phyloP scores from a whole-genome alignment of 768 basidiomycete species.

The Termitomyces heimii region DNA sequence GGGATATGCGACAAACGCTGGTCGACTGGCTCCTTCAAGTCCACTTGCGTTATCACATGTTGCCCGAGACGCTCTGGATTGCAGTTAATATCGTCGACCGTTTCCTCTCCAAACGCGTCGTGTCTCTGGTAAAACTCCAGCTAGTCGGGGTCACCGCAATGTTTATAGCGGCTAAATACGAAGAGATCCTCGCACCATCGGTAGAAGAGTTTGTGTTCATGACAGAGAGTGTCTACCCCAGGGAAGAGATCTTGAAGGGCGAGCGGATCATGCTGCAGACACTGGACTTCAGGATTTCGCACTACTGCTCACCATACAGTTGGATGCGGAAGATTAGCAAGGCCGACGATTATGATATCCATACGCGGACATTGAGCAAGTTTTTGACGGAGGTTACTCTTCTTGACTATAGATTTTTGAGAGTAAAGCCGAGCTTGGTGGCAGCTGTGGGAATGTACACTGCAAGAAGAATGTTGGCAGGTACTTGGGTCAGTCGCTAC shows the following conservation, averaged over 20 bases:
- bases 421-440: slow-evolving; percentile 88
- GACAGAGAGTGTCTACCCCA: slow-evolving; percentile 91
- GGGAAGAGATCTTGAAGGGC: slow-evolving; percentile 96
- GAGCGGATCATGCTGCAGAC: slow-evolving; percentile 95
- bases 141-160: slow-evolving; percentile 98
- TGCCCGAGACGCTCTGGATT: slow-evolving; percentile 99
- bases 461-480: slow-evolving; percentile 88
- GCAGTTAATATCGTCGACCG: slow-evolving; percentile 95
- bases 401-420: slow-evolving; percentile 86
- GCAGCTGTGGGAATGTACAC: slow-evolving; percentile 98
- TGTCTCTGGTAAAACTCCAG: slow-evolving; percentile 86
- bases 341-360: slow-evolving; percentile 97
- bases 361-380: slow-evolving; percentile 95
- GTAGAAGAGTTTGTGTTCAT: slow-evolving; percentile 99
- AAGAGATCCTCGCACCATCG: slow-evolving; percentile 95
- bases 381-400: slow-evolving; percentile 96
- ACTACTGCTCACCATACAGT: slow-evolving; percentile 98
- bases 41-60: slow-evolving; percentile 97
- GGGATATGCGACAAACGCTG: slow-evolving; percentile 93
- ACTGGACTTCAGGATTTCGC: slow-evolving; percentile 90
- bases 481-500: slow-evolving; percentile 81
- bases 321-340: slow-evolving; percentile 99
- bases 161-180: slow-evolving; percentile 99
- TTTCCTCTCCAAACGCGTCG: slow-evolving; percentile 83
- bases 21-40: slow-evolving; percentile 99